These are phyloP conservation scores for Suillus clintonianus DNA, from an alignment of 768 basidiomycete species.

Conservation along the genomic window DNA sequence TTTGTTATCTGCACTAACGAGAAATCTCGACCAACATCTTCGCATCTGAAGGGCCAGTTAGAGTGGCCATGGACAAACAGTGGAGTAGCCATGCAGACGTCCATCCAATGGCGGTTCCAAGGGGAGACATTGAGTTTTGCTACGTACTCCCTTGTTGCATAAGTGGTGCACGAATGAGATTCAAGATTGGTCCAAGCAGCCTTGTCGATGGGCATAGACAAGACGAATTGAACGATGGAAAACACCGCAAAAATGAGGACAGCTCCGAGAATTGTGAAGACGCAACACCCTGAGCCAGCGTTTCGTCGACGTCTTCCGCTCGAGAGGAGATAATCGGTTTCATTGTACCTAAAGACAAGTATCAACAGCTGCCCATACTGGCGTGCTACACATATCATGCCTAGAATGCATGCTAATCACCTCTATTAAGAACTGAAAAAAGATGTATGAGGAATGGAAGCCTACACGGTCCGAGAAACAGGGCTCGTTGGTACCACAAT, in stretches of 20 bases:
- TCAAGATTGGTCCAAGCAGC: conserved; percentile 18
- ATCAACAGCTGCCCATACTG: not conserved
- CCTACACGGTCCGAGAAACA: not conserved
- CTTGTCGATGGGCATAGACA: not conserved
- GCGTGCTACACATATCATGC: not conserved
- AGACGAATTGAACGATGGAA: not conserved
- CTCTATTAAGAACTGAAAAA: not conserved
- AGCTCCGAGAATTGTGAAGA: not conserved
- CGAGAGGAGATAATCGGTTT: not conserved
- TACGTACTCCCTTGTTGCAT: conserved; percentile 29
- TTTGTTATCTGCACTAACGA: not conserved
- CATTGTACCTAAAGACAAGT: not conserved
- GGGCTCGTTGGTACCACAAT: too few species aligned
- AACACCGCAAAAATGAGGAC: not conserved
- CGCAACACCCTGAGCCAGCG: not conserved
- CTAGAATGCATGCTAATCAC: not conserved
- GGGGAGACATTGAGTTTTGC: conserved; percentile 33
- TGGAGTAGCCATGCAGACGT: conserved; percentile 21
- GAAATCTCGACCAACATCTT: conserved; percentile 17
- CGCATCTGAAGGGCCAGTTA: conserved; percentile 18
- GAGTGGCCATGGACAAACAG: conserved; percentile 22
- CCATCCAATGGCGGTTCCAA: conserved; percentile 15
- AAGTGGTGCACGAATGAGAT: conserved; percentile 24
- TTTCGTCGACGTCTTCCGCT: not conserved
- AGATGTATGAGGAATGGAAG: not conserved